These are phyloP conservation scores for Dendrobium chrysotoxum DNA, from an alignment of 106 monocot species.

Conservation along the genomic window DNA sequence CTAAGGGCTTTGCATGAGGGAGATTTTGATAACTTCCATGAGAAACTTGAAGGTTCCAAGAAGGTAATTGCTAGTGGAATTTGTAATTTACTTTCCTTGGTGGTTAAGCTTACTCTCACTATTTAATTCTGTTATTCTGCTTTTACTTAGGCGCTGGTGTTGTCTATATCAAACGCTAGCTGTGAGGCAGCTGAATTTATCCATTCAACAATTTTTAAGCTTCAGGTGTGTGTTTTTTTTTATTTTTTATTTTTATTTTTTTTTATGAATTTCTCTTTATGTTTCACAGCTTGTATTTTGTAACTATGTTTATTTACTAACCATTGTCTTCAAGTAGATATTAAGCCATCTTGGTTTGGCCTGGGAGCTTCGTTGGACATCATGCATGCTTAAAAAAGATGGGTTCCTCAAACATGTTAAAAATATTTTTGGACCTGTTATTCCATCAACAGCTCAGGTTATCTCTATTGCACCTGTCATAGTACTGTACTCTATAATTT, in stretches of 20 bases:
- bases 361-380: constrained; percentile 82
- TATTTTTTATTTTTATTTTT: neutral
- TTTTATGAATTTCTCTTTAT: constrained; percentile 1
- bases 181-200: constrained; percentile 83
- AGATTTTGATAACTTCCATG: constrained; percentile 48
- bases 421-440: constrained; percentile 24
- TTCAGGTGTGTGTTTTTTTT: constrained; percentile 49
- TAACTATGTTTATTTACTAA: neutral
- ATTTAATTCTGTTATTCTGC: neutral
- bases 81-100: neutral
- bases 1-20: constrained; percentile 91
- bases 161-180: constrained; percentile 63
- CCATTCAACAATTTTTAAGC: constrained; percentile 59
- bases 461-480: neutral
- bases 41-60: constrained; percentile 56
- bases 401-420: constrained; percentile 8
- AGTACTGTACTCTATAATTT: neutral
- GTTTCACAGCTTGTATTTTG: neutral
- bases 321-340: constrained; percentile 38
- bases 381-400: constrained; percentile 10
- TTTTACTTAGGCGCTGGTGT: constrained; percentile 49
- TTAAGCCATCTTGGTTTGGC: constrained; percentile 70
- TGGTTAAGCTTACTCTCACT: neutral
- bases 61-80: constrained; percentile 31
- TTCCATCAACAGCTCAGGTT: constrained; percentile 67